Base-by-base conservation (phyloP, 768 basidiomycete genomes). In the Astraeus odoratus region DNA sequence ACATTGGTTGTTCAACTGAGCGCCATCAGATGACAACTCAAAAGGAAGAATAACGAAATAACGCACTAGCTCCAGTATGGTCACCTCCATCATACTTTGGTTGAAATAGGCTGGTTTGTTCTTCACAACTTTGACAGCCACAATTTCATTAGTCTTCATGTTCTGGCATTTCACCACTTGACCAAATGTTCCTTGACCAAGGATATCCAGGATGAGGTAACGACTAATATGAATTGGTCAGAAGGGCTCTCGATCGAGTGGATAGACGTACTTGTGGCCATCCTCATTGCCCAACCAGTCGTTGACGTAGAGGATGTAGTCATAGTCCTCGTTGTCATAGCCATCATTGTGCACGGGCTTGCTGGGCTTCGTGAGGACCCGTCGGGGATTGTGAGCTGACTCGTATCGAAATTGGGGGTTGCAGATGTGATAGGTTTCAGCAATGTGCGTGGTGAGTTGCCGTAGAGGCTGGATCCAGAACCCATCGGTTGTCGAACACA, bases 151-250 rank as follows among this genome's bases (percentile, higher is more conserved):
- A 24, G 91, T 96, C 71, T 94, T 92, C 85, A 97, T 94, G 62
- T 99, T 98, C 65, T 98, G 96, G 61, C 96, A 99, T 65, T 99
- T 99, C 56, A 98, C 96, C 25, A 99, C 96, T 65, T 99, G 96
- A 8, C 96, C 96, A 56, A 99, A 99, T 2, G 96, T 99, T 19
- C 96, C 96, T 64, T 99, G 96, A 6, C 96, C 96, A 30, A 99
- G 79, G 49, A 99, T 91, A 65, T 99, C 96, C 38, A 99, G 81
- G 58, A 99, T 98, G 52, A 98, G 73, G 65, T 97, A 99, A 63
- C 62, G 62, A 34, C 90, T 93, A 62, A 20, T 51, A 49, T 10
- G 39, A 18, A 53, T 49, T 34, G 43, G 47, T 55, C 35, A 45
- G 52, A 26, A 37, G 5, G 19, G 27, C 15, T 22, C 47, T 38